phyloP scores from a whole-genome alignment of 768 basidiomycete species.

The Sistotremastrum suecicum region DNA sequence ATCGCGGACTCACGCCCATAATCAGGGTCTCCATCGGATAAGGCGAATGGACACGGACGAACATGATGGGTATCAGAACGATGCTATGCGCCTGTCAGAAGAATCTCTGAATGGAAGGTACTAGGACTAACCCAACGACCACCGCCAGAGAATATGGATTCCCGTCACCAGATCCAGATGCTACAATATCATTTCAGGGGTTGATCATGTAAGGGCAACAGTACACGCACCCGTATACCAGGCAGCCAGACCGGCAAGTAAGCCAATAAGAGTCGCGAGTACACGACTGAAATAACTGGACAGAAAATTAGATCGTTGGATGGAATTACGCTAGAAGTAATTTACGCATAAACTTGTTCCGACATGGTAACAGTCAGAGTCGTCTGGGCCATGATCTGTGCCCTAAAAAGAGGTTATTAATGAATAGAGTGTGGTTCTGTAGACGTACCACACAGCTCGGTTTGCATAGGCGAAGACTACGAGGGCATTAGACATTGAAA shows the following conservation, averaged over 20 bases:
- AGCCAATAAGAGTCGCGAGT: conserved; percentile 28
- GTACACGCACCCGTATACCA: conserved; percentile 31
- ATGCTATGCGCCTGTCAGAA: conserved; percentile 10
- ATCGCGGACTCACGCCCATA: conserved; percentile 20
- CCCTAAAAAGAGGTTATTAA: conserved; percentile 19
- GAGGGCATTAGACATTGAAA: neutral
- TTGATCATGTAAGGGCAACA: neutral
- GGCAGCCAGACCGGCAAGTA: conserved; percentile 28
- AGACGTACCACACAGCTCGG: conserved; percentile 30
- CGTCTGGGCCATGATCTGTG: conserved; percentile 47
- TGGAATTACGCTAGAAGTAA: neutral
- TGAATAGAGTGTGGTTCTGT: too few species aligned
- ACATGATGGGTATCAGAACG: conserved; percentile 32
- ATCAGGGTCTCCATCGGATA: conserved; percentile 23
- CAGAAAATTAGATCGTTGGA: neutral
- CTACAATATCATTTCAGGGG: conserved; percentile 10
- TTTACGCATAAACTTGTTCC: conserved; percentile 40
- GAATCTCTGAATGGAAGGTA: too few species aligned
- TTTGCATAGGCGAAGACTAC: conserved; percentile 28
- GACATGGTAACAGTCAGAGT: conserved; percentile 41
- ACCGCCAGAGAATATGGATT: conserved; percentile 41
- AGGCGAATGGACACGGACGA: conserved; percentile 33
- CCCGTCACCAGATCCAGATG: conserved; percentile 30
- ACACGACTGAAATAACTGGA: conserved; percentile 29
- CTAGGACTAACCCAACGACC: conserved; percentile 20